A percentile compares a stretch with the other conserved stretches of the same genome.
Conservation (phyloP, 306 rosid genomes). For the Carpinus fangiana region DNA sequence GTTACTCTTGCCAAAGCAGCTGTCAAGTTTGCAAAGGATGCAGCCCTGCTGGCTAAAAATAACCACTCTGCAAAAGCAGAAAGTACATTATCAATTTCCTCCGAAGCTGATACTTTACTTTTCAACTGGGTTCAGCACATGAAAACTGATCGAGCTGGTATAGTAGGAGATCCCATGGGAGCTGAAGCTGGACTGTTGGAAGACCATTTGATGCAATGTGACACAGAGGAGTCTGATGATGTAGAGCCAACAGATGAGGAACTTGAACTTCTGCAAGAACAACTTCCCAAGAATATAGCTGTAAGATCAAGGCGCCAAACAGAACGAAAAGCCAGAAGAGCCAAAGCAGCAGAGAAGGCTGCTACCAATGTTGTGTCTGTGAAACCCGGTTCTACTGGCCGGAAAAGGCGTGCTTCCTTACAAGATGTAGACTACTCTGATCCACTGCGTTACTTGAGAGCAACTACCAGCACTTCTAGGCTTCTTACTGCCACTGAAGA, state of each 20-base stretch:
- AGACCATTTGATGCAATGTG: conserved; percentile 27
- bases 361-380: conserved; percentile 60
- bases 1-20: conserved; percentile 93
- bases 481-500: conserved; percentile 85
- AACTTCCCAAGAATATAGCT: conserved; percentile 50
- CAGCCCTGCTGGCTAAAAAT: conserved; percentile 52
- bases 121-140: conserved; percentile 57
- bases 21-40: conserved; percentile 79
- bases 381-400: conserved; percentile 59
- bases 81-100: conserved; percentile 30
- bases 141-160: conserved; percentile 47
- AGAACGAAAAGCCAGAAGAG: conserved; percentile 85
- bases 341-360: conserved; percentile 79
- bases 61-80: conserved; percentile 33
- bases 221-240: conserved; percentile 46
- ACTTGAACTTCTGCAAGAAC: conserved; percentile 54
- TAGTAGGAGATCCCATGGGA: conserved; percentile 37
- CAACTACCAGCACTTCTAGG: conserved; percentile 59
- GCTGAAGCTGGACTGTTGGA: conserved; percentile 43
- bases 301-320: conserved; percentile 81
- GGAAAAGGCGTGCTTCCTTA: conserved; percentile 63
- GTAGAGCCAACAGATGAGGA: conserved; percentile 59
- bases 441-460: conserved; percentile 80
- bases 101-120: conserved; percentile 43
- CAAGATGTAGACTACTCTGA: conserved; percentile 85